phyloP scores from a whole-genome alignment of 495 filamentous ascomycete genomes.

The Tuber borchii region DNA sequence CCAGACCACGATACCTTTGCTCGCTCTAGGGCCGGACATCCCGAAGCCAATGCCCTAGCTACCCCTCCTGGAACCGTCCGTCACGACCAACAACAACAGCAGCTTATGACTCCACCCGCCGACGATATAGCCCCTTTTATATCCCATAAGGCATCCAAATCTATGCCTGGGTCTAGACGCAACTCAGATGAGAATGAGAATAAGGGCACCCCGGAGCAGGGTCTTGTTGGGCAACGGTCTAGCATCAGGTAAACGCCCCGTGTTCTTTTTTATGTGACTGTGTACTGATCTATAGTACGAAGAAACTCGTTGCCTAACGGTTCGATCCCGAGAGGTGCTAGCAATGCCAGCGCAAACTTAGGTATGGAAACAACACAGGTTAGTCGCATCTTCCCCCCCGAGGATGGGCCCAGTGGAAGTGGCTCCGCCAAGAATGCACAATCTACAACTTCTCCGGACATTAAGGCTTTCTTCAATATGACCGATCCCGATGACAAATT shows the following conservation, averaged over 20 bases:
- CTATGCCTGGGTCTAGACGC: conserved; percentile 77
- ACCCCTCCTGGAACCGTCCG: conserved; percentile 64
- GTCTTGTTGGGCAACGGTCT: conserved; percentile 61
- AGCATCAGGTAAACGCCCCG: conserved; percentile 43
- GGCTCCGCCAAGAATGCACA: conserved; percentile 48
- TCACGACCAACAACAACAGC: conserved; percentile 66
- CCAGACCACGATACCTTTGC: conserved; percentile 60
- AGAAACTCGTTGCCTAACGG: conserved; percentile 39
- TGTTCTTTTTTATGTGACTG: background rate
- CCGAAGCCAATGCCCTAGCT: conserved; percentile 45
- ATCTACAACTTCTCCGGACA: conserved; percentile 54
- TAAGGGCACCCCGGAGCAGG: conserved; percentile 57
- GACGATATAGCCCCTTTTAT: conserved; percentile 49
- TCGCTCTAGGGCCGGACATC: conserved; percentile 23
- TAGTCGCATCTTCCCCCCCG: conserved; percentile 61
- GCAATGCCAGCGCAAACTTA: background rate
- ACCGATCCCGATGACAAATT: conserved; percentile 75
- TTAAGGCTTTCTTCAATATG: conserved; percentile 62
- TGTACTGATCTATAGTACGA: conserved; percentile 17
- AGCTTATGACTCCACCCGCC: conserved; percentile 47
- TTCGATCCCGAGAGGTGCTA: conserved; percentile 32
- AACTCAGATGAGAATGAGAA: conserved; percentile 74
- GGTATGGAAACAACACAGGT: conserved; percentile 1
- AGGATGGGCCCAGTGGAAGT: conserved; percentile 63
- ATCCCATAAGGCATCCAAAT: conserved; percentile 61